phyloP scores from a whole-genome alignment of 768 basidiomycete genomes.

The Auriscalpium vulgare region DNA sequence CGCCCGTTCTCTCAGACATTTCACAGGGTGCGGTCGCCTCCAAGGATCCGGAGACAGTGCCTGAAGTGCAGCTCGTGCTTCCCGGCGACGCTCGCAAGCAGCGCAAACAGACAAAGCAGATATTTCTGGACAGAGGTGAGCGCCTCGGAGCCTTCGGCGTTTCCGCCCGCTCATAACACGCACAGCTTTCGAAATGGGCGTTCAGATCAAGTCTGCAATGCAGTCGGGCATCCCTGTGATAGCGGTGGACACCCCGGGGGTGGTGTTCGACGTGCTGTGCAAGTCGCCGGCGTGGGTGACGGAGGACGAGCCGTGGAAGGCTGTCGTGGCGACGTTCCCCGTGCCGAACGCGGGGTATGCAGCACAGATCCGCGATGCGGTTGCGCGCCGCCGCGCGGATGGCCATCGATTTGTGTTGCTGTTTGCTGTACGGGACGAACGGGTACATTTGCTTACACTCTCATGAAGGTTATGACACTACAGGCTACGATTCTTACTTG shows the following conservation, averaged over 20 bases:
- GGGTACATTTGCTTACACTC: conserved; percentile 47
- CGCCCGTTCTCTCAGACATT: conserved; percentile 34
- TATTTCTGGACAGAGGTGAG: conserved; percentile 62
- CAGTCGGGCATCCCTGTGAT: conserved; percentile 57
- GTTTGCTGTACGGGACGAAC: conserved; percentile 63
- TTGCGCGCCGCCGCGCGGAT: conserved; percentile 52
- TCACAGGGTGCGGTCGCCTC: conserved; percentile 24
- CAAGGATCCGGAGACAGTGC: conserved; percentile 25
- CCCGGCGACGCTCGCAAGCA: conserved; percentile 69
- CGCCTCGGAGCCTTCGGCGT: not conserved
- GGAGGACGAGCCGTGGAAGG: conserved; percentile 72
- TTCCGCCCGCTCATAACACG: not conserved
- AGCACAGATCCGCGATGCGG: conserved; percentile 58
- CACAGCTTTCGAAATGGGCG: conserved; percentile 56
- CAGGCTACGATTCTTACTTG: not conserved
- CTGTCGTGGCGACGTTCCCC: conserved; percentile 46
- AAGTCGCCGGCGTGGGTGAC: conserved; percentile 54
- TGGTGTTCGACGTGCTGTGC: conserved; percentile 56
- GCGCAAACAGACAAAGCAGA: conserved; percentile 61
- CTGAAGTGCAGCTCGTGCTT: conserved; percentile 57
- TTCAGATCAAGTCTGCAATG: conserved; percentile 49
- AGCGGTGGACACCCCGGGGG: conserved; percentile 59
- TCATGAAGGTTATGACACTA: not conserved
- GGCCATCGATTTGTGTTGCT: conserved; percentile 55
- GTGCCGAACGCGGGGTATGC: conserved; percentile 54